Evolutionary conservation across 2,329 filamentous ascomycete species (phyloP), one percentile per base, ranked within the genome.

Genomic region (Coccinonectria pachysandricola): DNA sequence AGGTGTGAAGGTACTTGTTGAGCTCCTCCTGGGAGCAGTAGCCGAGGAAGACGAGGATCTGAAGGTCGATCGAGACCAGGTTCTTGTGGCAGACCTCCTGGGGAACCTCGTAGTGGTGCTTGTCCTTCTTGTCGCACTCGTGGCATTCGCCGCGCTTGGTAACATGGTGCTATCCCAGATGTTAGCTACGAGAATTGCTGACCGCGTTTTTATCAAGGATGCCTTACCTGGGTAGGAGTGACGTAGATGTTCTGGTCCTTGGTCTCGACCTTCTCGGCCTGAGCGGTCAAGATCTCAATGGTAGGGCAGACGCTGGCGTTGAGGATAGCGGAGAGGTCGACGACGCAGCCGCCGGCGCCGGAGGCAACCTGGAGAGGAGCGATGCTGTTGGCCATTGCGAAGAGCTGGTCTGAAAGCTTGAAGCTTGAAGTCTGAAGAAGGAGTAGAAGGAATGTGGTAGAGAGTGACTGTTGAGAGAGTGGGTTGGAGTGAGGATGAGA

Each of bases 321-420:
- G 22, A 45, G 24, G 12, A 45, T 21, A 19, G 39, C 30, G 8
- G 39, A 27, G 22, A 45, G 26, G 30, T 45, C 42, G 14, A 45
- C 15, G 19, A 39, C 22, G 22, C 40, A 44, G 16, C 40, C 42
- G 16, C 26, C 32, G 14, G 40, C 31, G 19, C 31, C 31, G 26
- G 28, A 26, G 35, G 40, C 31, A 14, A 43, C 40, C 31, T 43
- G 26, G 13, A 43, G 32, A 21, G 36, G 33, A 23, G 32, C 30
- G 35, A 23, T 27, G 21, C 14, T n/a, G n/a, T n/a, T n/a, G n/a
- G n/a, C n/a, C n/a, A n/a, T n/a, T n/a, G n/a, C n/a, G n/a, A n/a
- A n/a, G n/a, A n/a, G n/a, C n/a, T n/a, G n/a, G n/a, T n/a, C n/a
- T n/a, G n/a, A n/a, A n/a, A n/a, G n/a, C n/a, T n/a, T n/a, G n/a